Percentiles rank a stretch among this genome's conserved stretches.
Conservation (phyloP, 2,329 filamentous ascomycete genomes). For the Ceratocystis eucalypticola region DNA sequence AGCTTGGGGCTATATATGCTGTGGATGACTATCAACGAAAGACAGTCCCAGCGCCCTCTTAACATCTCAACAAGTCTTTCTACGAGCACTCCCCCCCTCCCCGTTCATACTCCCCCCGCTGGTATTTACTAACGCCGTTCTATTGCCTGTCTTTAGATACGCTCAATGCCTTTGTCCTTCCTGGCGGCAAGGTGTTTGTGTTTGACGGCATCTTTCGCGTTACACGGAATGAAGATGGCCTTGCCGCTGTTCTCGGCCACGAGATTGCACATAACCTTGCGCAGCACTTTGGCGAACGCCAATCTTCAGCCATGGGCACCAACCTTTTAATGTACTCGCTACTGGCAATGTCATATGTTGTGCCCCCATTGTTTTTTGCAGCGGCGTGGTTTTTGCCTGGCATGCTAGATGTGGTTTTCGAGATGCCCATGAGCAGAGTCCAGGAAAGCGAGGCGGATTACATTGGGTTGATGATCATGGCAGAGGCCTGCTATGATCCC, state of each 20-base stretch:
- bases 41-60: too few relatives aligned
- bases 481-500: constrained; percentile 64
- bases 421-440: constrained; percentile 51
- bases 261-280: constrained; percentile 69
- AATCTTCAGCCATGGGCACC: constrained; percentile 39
- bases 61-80: too few relatives aligned
- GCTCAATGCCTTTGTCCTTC: constrained; percentile 64
- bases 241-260: constrained; percentile 65
- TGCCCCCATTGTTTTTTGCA: constrained; percentile 31
- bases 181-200: constrained; percentile 69
- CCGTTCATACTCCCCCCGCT: background rate
- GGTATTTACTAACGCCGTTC: background rate
- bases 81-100: too few relatives aligned
- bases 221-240: constrained; percentile 50
- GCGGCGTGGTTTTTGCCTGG: constrained; percentile 35
- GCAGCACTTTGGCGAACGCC: constrained; percentile 51
- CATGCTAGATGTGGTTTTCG: constrained; percentile 50
- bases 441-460: constrained; percentile 71
- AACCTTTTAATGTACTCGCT: constrained; percentile 38
- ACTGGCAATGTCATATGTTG: constrained; percentile 34
- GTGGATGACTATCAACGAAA: background rate
- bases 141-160: constrained; percentile 28
- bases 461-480: constrained; percentile 72
- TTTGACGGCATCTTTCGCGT: constrained; percentile 59
- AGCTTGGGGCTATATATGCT: background rate